These are phyloP conservation scores for Cantharellus anzutake DNA, from an alignment of 768 basidiomycete genomes.

Conservation along the genomic window DNA sequence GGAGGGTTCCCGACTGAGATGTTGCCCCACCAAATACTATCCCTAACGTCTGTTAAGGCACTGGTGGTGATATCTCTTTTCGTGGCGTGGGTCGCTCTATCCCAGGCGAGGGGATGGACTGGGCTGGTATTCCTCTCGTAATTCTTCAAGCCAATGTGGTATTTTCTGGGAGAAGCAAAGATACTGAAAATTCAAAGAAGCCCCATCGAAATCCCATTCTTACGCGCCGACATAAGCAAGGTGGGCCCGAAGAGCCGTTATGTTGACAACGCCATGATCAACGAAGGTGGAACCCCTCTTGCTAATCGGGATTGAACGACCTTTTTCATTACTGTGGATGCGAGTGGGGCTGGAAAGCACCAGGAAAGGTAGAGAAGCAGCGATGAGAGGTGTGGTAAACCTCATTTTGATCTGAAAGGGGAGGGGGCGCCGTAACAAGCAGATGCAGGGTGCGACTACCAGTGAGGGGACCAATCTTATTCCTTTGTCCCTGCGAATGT, in stretches of 20 bases:
- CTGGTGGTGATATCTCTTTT: not conserved
- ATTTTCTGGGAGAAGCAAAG: not conserved
- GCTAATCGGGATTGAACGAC: not conserved
- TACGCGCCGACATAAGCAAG: not conserved
- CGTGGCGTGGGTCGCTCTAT: too few relatives aligned
- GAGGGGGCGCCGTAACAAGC: too few relatives aligned
- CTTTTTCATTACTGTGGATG: not conserved
- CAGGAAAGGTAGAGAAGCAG: not conserved
- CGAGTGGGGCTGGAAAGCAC: not conserved
- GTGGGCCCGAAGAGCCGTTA: not conserved
- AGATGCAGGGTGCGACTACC: too few relatives aligned
- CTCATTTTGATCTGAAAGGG: too few relatives aligned
- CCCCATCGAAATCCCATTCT: not conserved
- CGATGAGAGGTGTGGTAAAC: too few relatives aligned
- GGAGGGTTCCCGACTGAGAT: conserved; percentile 4
- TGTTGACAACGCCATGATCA: not conserved
- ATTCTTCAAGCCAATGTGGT: not conserved
- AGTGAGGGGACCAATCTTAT: too few relatives aligned
- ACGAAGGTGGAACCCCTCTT: not conserved
- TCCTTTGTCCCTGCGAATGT: too few relatives aligned
- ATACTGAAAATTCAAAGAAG: too few relatives aligned
- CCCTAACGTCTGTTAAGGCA: not conserved
- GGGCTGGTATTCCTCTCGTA: not conserved
- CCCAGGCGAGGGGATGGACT: not conserved
- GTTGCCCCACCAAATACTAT: not conserved